phyloP scores from a whole-genome alignment of 139 green algal genomes.

The Micromonas pusilla region DNA sequence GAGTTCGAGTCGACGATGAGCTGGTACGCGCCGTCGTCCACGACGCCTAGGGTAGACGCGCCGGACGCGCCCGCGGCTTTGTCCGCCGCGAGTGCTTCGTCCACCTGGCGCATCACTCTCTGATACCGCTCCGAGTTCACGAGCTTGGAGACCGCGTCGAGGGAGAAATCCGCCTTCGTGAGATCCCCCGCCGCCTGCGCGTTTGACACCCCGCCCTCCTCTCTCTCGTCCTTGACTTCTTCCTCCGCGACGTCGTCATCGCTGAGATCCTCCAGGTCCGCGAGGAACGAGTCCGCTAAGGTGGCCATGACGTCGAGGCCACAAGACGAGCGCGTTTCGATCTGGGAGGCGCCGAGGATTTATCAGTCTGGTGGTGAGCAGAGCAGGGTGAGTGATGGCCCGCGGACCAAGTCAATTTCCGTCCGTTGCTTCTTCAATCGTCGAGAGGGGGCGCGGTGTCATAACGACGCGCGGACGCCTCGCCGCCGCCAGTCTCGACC shows the following conservation, averaged over 20 bases:
- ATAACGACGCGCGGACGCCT: no score
- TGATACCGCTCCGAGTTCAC: conserved; percentile 42
- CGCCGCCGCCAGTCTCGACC: no score
- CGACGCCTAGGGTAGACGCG: background rate
- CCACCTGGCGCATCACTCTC: conserved; percentile 38
- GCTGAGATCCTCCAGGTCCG: conserved; percentile 81
- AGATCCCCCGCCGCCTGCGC: conserved; percentile 9
- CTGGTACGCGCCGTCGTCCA: background rate
- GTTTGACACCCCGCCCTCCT: no score
- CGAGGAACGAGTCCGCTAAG: conserved; percentile 81
- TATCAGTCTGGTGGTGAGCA: no score
- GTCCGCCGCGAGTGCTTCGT: conserved; percentile 20
- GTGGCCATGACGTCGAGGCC: conserved; percentile 53
- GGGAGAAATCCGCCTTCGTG: conserved; percentile 44
- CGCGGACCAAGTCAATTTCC: no score
- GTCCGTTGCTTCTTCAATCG: no score
- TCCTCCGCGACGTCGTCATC: conserved; percentile 55
- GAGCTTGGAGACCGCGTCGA: conserved; percentile 58
- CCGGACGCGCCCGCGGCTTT: background rate
- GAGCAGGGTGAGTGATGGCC: no score
- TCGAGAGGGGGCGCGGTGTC: no score
- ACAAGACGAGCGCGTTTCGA: no score
- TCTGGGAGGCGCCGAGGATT: no score
- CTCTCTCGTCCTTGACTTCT: conserved; percentile 38
- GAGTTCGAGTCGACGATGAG: conserved; percentile 94